Base-by-base conservation (phyloP, 2,329 filamentous ascomycete species). In the Stagonosporopsis chrysanthemi region DNA sequence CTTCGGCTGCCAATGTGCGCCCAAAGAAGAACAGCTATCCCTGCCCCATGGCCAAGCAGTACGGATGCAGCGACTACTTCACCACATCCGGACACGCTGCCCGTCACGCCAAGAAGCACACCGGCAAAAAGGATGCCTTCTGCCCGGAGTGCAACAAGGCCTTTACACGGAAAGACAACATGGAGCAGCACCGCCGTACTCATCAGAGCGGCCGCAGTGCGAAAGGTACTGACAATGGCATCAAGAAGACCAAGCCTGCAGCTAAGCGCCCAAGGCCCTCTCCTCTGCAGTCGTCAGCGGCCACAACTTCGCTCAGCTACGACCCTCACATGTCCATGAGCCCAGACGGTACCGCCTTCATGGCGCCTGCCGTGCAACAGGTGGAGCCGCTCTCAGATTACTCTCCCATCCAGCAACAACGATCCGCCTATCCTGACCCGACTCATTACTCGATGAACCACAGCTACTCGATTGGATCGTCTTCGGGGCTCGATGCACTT, bases 31-130 rank as follows among this genome's bases (percentile, higher is more conserved):
- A 87, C 74, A 84, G 88, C 56, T 92, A 90, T 67, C 88, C 89
- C 1, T 92, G 90, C 74, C 88, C 89, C 23, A 89, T 88, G 71
- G 85, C 87, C 31, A 88, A 91, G 61, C 84, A 83, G 48, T 88
- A 87, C 66, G 84, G 86, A 38, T 94, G 90, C 79, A 85, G 85
- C 68, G 91, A 92, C 79, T 91, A 87, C 11, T 94, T 94, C 73
- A 93, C 90, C 56, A 94, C 90, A 2, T 93, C 90, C 0, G 90
- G 90, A 40, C 90, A 94, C 69, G 90, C 91, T n/a, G 91, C 90
- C 40, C 87, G 90, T 38, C 90, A 94, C 74, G 90, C 90, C 58
- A 92, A 92, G 76, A 92, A 92, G 70, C 90, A 94, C 79, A 91
- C 89, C 1, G 89, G 89, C 45, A 90, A 91, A 77, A 93, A 93